Conservation (phyloP, 2,329 filamentous ascomycete species). For the Nemania abortiva region DNA sequence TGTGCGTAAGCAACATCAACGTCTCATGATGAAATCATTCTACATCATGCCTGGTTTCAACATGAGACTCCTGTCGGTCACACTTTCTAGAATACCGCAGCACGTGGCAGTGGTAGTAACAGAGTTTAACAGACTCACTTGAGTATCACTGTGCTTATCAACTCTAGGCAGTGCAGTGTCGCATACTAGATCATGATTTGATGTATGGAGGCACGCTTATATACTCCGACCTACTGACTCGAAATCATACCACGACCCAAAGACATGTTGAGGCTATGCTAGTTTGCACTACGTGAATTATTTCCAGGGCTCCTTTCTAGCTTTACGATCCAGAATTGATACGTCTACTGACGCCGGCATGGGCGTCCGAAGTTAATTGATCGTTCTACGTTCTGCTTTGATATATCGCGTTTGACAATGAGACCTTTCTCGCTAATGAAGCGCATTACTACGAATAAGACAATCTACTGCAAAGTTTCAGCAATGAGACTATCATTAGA, state of each 20-base stretch:
- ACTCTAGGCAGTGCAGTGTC: background rate
- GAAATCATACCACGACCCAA: background rate
- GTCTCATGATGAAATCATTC: constrained; percentile 9
- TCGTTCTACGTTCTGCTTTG: background rate
- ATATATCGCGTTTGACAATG: background rate
- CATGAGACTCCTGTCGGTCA: background rate
- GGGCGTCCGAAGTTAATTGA: background rate
- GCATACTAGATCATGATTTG: background rate
- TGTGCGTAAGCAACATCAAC: background rate
- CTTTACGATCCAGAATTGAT: background rate
- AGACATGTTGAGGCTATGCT: background rate
- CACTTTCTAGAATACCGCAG: background rate
- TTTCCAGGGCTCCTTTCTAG: background rate
- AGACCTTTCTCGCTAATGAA: background rate
- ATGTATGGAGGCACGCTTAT: background rate
- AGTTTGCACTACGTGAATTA: background rate
- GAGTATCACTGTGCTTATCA: background rate
- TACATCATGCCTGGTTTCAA: constrained; percentile 12
- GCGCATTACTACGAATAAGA: background rate
- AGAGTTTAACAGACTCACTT: background rate
- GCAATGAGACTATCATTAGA: background rate
- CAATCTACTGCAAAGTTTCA: background rate
- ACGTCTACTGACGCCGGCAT: background rate
- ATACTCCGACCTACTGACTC: background rate
- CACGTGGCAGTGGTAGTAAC: constrained; percentile 5